phyloP scores from a whole-genome alignment of 768 basidiomycete species.

The Mrakia blollopis region DNA sequence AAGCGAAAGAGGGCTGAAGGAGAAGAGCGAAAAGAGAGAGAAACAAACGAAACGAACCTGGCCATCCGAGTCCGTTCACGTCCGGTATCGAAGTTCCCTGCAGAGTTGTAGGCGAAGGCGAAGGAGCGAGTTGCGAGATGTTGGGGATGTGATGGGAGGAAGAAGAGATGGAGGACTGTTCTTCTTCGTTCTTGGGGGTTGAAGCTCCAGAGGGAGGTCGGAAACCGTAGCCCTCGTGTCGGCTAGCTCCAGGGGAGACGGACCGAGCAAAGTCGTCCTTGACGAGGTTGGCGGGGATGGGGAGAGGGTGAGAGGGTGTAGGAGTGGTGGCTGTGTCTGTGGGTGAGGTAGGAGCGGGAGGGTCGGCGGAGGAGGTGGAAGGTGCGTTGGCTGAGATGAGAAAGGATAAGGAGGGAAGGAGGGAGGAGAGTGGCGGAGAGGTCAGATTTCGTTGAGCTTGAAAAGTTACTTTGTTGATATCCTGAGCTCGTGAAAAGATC shows the following conservation, averaged over 20 bases:
- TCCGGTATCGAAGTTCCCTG: slow-evolving; percentile 36
- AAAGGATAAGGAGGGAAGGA: background rate
- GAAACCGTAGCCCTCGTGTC: slow-evolving; percentile 34
- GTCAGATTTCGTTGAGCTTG: too few species aligned
- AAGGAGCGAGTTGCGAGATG: background rate
- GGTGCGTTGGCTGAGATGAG: background rate
- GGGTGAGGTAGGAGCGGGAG: background rate
- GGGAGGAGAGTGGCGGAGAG: too few species aligned
- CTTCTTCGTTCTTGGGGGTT: slow-evolving; percentile 17
- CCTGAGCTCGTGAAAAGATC: too few species aligned
- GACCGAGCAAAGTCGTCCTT: slow-evolving; percentile 31
- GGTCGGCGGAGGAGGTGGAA: background rate
- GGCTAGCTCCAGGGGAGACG: slow-evolving; percentile 20
- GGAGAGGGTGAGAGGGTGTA: background rate
- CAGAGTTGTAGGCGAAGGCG: background rate
- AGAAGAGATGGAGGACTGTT: background rate
- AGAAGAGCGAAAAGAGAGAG: too few species aligned
- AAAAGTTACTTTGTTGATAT: too few species aligned
- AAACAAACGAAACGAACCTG: slow-evolving; percentile 32
- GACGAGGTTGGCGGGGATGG: slow-evolving; percentile 6
- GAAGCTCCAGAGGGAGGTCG: slow-evolving; percentile 22
- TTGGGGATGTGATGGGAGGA: background rate
- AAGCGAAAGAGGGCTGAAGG: too few species aligned
- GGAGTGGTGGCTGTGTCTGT: slow-evolving; percentile 7
- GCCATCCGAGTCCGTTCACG: slow-evolving; percentile 39